These are phyloP conservation scores for Nepenthes gracilis DNA, from an alignment of 148 eudicot species.

Conservation along the genomic window DNA sequence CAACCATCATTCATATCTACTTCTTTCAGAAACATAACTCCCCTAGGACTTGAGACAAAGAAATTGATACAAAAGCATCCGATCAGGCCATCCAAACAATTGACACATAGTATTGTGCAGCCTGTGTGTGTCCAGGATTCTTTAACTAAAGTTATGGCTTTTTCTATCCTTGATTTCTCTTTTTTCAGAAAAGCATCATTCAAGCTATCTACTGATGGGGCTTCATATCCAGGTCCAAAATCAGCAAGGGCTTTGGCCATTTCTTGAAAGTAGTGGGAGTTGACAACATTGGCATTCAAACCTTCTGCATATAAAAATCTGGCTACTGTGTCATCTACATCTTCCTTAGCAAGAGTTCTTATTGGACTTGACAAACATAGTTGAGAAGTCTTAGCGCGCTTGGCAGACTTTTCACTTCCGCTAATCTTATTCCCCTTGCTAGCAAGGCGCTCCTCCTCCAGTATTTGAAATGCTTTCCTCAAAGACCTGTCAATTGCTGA, in stretches of 20 bases:
- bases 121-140: constrained; percentile 44
- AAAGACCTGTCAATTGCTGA: constrained; percentile 39
- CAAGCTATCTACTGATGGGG: constrained; percentile 31
- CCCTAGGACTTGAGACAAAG: constrained; percentile 38
- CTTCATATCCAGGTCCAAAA: constrained; percentile 42
- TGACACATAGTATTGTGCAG: constrained; percentile 33
- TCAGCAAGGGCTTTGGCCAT: constrained; percentile 25
- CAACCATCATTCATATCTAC: constrained; percentile 33
- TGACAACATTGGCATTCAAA: constrained; percentile 21
- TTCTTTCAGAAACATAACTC: constrained; percentile 30
- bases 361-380: constrained; percentile 11
- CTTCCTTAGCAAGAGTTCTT: constrained; percentile 25
- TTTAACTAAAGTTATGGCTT: constrained; percentile 22
- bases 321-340: constrained; percentile 33
- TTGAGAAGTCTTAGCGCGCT: constrained; percentile 19
- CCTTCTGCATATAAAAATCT: constrained; percentile 40
- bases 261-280: constrained; percentile 30
- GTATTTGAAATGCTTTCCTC: constrained; percentile 26
- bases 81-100: constrained; percentile 28
- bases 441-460: constrained; percentile 33
- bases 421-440: constrained; percentile 29
- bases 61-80: constrained; percentile 34
- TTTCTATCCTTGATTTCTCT: constrained; percentile 34
- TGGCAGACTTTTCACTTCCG: constrained; percentile 17
- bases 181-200: constrained; percentile 29